Evolutionary conservation across 306 rosid species (phyloP).

Genomic region (Potentilla sterilis): DNA sequence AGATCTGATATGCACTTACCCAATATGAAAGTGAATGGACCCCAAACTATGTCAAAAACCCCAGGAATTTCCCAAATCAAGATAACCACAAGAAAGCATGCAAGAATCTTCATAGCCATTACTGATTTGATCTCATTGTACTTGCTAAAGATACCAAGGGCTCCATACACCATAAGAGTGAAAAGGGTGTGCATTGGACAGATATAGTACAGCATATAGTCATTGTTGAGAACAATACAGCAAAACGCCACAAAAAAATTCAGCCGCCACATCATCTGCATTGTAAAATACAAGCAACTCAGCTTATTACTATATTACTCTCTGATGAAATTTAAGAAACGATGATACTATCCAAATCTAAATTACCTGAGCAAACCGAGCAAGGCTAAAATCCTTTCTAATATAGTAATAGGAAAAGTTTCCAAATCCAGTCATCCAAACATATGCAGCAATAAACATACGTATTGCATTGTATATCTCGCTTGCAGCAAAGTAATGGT

Average conservation of each 20-base stretch:
- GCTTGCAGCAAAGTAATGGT: slow-evolving; percentile 93
- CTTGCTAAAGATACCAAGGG: slow-evolving; percentile 83
- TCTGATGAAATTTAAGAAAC: background rate
- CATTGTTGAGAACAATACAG: slow-evolving; percentile 88
- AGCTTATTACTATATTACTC: slow-evolving; percentile 7
- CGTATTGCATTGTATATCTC: slow-evolving; percentile 99
- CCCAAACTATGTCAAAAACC: slow-evolving; percentile 73
- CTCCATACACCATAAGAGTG: slow-evolving; percentile 98
- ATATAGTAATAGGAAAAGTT: slow-evolving; percentile 95
- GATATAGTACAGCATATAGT: slow-evolving; percentile 92
- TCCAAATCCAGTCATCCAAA: slow-evolving; percentile 99
- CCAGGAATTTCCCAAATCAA: slow-evolving; percentile 97
- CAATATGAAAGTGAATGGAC: slow-evolving; percentile 70
- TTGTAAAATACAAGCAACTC: slow-evolving; percentile 14
- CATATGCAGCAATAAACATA: slow-evolving; percentile 96
- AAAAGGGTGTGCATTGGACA: slow-evolving; percentile 99
- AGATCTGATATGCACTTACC: slow-evolving; percentile 52
- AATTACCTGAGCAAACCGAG: slow-evolving; percentile 91
- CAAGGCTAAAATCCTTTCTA: slow-evolving; percentile 88
- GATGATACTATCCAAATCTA: slow-evolving; percentile 8
- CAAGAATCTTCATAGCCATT: slow-evolving; percentile 71
- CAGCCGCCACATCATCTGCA: slow-evolving; percentile 99
- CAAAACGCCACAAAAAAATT: slow-evolving; percentile 88
- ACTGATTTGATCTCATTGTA: slow-evolving; percentile 81
- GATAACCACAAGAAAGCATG: slow-evolving; percentile 90